Base-by-base conservation (phyloP, 192 early-diverging fungal species). In the Coemansia sp. region DNA sequence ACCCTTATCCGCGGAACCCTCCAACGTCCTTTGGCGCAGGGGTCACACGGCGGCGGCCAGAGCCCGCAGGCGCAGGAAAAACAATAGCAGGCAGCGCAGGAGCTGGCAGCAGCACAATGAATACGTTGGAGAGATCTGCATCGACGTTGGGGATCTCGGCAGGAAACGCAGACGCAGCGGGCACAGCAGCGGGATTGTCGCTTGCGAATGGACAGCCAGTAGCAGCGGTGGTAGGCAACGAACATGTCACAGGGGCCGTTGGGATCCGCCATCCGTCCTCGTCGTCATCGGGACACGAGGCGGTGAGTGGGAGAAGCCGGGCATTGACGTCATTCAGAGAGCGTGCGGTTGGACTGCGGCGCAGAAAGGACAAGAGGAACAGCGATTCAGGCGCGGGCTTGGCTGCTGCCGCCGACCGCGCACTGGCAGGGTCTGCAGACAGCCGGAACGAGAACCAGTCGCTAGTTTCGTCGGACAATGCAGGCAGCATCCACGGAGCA, bases 1-100 rank as follows among this genome's bases (percentile, higher is more conserved):
- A 90, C 64, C 88, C 86, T 13, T 85, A 86, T 40, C 84, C 86
- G 20, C 59, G 59, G 42, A 64, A 55, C 27, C 55, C 50, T 45
- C 70, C 76, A 5, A 42, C 33, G 8, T 25, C 42, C 8, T 45
- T 57, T 13, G 50, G 52, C 53, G 7, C 62, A 11, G 50, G 50
- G 15, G 42, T 19, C 23, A n/a, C 34, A 28, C 41, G 30, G 31
- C 17, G 1, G 50, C 54, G n/a, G 36, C 40, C 17, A 34, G 52
- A 54, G 17, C 37, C 27, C 13, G 28, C 62, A 36, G 59, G 36
- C 29, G 15, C 61, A 25, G 44, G 29, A 15, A 30, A 55, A 33
- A 48, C 34, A 57, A 57, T 25, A 31, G 52, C 50, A 23, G 10
- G 28, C 11, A 13, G 19, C 14, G 27, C 30, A 28, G 28, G 3